Evolutionary conservation across 2,329 filamentous ascomycete species (phyloP), one percentile per base, ranked within the genome.

Genomic region (Aspergillus chevalieri): DNA sequence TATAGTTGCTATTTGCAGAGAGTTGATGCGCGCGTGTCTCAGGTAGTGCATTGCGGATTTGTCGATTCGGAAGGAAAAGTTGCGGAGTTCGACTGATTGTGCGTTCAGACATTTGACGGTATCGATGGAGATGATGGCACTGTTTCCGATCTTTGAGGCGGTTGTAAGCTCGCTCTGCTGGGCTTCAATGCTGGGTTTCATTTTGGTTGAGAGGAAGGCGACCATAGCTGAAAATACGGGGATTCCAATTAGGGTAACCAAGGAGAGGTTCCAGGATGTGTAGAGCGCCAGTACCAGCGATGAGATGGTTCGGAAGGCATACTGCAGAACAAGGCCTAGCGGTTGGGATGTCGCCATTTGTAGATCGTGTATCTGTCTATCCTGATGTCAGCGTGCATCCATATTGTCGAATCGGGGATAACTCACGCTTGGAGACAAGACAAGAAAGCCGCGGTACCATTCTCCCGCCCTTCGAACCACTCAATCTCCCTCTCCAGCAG

Each of bases 101-200:
- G 85, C 88, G 57, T 92, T 91, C 70, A 87, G 91, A 47, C 83
- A 85, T 65, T 96, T 96, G 62, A 97, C 89, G 0, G 87, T 81
- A 52, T 95, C 89, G 36, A 96, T 92, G 2, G 82, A 83, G 1
- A 76, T 75, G 8, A 94, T 78, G 0, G 88, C 83, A 9, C 82
- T 85, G 8, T 81, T 83, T 1, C 84, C 80, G 48, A 83, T 75
- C 60, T 89, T 92, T 0, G 89, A 84, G 0, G 89, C 88, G 44
- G 78, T 72, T 2, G 81, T 80, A 0, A 95, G 78, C 49, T 84
- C 79, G 1, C 70, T 68, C 49, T 86, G 84, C 60, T 96, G 90
- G 2, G 73, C 73, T 53, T 80, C 76, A n/a, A 92, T 84, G 9
- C 83, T 83, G 3, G 78, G 71, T 30, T 85, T 80, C 33, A 93